Base-by-base conservation (phyloP, 345 rosid genomes). In the Psidium guajava region DNA sequence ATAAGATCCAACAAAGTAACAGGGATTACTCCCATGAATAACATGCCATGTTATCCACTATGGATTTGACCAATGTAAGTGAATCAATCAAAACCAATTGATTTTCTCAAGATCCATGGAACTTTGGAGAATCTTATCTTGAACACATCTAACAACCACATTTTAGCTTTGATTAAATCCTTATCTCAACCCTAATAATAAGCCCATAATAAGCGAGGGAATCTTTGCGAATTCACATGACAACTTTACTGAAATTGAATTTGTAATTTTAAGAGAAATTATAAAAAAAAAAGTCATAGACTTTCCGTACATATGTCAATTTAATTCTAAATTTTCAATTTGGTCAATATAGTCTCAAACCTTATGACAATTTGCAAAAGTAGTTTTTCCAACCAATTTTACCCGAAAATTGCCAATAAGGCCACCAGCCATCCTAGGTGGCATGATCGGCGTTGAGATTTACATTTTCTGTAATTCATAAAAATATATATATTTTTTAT, bases 251-350 rank as follows among this genome's bases (percentile, higher is more conserved):
- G 10, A 61, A n/a, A 58, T 58, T 25, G 2, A 58, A 61, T 20
- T 27, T 27, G 40, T 14, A 27, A 61, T 27, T 27, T 27, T 61
- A 15, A 15, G 69, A 13, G 13, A 58, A 58, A 14, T 58, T n/a
- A 5, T 6, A 13, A 4, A 42, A 42, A 40, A 58, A 58, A 58
- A 58, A n/a, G 1, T n/a, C 16, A 3, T 5, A 6, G 25, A 58
- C 18, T 0, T 58, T 2, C 13, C n/a, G 6, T 58, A n/a, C 1
- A 0, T 3, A 58, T 49, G 50, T 25, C 6, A 12, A 58, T n/a
- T 58, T 0, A 58, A 0, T 58, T 1, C 0, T 12, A 5, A 13
- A n/a, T 11, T 25, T 57, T 25, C 9, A 25, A 57, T 57, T 57
- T 57, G 7, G 6, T 12, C 1, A 57, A 57, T 57, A 5, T 57